phyloP scores from a whole-genome alignment of 441 rosid species.

The Adansonia madagascariensis region DNA sequence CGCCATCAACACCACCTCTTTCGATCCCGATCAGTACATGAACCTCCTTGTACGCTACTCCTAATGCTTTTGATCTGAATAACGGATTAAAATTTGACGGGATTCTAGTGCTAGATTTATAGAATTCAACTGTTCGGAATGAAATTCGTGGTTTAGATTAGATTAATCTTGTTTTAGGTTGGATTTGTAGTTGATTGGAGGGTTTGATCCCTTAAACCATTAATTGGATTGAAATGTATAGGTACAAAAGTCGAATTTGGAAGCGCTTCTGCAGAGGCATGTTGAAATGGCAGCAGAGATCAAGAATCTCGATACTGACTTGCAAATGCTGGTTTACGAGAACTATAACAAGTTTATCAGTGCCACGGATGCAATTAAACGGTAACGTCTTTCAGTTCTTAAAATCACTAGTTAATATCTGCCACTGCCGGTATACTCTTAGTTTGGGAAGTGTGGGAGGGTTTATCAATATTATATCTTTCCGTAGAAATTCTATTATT shows the following conservation, averaged over 20 bases:
- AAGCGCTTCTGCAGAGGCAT: slow-evolving; percentile 85
- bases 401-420: not conserved
- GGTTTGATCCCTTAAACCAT: not conserved
- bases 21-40: slow-evolving; percentile 95
- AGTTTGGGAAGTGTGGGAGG: not conserved
- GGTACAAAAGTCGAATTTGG: slow-evolving; percentile 83
- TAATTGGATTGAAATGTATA: slow-evolving; percentile 39
- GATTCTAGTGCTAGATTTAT: not conserved
- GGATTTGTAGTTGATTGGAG: slow-evolving; percentile 13
- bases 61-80: not conserved
- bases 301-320: slow-evolving; percentile 95
- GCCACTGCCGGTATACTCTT: not conserved
- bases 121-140: not conserved
- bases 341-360: slow-evolving; percentile 95
- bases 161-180: not conserved
- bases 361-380: slow-evolving; percentile 95
- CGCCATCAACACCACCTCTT: slow-evolving; percentile 75
- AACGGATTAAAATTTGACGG: not conserved
- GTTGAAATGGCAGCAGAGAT: slow-evolving; percentile 99
- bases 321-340: slow-evolving; percentile 97
- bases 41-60: slow-evolving; percentile 66
- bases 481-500: not conserved
- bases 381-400: slow-evolving; percentile 48
- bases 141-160: not conserved
- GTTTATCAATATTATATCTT: slow-evolving; percentile 9